Evolutionary conservation across 495 filamentous ascomycete species (phyloP), one percentile per base, ranked within the genome.

Genomic region (Thozetella sp.): DNA sequence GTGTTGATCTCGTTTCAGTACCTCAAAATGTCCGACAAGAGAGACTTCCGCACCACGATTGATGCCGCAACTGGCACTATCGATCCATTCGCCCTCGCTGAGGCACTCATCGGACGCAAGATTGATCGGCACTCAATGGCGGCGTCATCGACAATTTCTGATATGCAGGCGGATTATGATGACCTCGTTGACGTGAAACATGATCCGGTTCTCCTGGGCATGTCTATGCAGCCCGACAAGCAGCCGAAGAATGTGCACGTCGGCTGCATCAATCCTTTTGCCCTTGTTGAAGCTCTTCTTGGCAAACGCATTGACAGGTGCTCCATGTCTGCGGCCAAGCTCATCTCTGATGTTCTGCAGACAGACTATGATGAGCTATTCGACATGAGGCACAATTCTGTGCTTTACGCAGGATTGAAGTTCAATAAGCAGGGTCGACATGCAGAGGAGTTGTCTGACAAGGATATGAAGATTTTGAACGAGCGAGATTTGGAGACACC

Each of bases 331-430:
- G 66, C 69, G 1, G 51, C 62, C 11, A 59, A 60, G 17, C 63
- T 73, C 56, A 54, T 76, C 25, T 61, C 70, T 25, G 68, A 72
- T 55, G 63, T 70, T 22, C 67, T 76, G 11, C 72, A 76, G 67
- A 75, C 71, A 22, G 72, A 76, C 57, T 76, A 76, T 59, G 72
- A 75, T 34, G 73, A 76, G 61, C 69, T 75, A 20, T 76, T 76
- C 52, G 74, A 76, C 67, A 45, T 75, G 62, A 73, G 70, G 61
- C 68, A 72, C 63, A 53, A 68, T 43, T 72, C 72, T 13, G 61
- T 73, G 20, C 63, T 76, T 15, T 75, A 65, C 50, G 73, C 73
- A 9, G 73, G 73, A 25, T 55, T 72, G 3, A 66, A 68, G 62
- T 60, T 76, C 54, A 74, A 71, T 58, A 59, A 67, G 51, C 26